Conservation (phyloP, 2,329 filamentous ascomycete genomes). For the Trichoderma sp. region DNA sequence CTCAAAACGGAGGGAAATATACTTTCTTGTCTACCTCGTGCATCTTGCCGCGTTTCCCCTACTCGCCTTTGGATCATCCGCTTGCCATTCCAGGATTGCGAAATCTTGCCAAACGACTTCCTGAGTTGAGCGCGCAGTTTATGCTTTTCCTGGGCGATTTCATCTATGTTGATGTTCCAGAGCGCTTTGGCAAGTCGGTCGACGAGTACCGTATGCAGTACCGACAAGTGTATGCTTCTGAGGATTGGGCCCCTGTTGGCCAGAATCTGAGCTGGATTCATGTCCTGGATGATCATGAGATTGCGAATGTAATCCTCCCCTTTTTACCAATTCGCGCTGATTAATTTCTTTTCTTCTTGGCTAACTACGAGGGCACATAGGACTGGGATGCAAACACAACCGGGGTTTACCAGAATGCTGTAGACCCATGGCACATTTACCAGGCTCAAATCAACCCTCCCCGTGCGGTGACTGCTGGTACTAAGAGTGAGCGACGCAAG, state of each 20-base stretch:
- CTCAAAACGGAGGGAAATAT: conserved; percentile 65
- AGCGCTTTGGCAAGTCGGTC: conserved; percentile 66
- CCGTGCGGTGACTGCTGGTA: conserved; percentile 49
- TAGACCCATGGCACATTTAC: conserved; percentile 84
- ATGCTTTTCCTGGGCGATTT: conserved; percentile 85
- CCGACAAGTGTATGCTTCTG: conserved; percentile 90
- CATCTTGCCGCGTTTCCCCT: conserved; percentile 87
- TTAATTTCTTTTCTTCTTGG: neutral
- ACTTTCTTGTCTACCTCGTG: conserved; percentile 93
- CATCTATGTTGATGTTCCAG: conserved; percentile 87
- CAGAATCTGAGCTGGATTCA: conserved; percentile 94
- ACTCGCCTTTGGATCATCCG: conserved; percentile 78
- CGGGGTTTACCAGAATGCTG: conserved; percentile 73
- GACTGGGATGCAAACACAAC: conserved; percentile 85
- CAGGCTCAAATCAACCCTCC: conserved; percentile 85
- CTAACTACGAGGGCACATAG: conserved; percentile 49
- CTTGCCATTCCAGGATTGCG: conserved; percentile 78
- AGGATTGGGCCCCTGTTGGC: conserved; percentile 77
- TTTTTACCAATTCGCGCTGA: neutral
- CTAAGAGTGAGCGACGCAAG: conserved; percentile 35
- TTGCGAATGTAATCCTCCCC: conserved; percentile 71
- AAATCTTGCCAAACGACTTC: conserved; percentile 70
- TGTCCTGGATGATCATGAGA: conserved; percentile 95
- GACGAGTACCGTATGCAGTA: conserved; percentile 89
- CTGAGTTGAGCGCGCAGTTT: conserved; percentile 69